Evolutionary conservation across 1,284 basidiomycete species (phyloP).

Genomic region (Ustilago nuda): DNA sequence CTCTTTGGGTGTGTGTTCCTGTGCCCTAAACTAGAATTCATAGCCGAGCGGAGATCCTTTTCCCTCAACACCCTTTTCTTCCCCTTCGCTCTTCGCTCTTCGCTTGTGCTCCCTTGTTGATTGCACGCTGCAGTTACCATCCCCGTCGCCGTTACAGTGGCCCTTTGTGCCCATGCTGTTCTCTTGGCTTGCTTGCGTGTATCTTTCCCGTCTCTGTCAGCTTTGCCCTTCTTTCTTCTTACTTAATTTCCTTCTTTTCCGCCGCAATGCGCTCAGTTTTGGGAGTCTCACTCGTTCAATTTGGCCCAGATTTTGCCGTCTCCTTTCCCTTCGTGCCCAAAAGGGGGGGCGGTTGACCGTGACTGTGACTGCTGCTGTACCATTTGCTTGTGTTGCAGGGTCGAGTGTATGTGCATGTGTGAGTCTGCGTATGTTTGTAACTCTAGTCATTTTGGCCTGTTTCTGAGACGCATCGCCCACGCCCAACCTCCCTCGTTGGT

Average conservation of each 20-base stretch:
- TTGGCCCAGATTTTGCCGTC: background rate
- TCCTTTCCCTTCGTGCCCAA: background rate
- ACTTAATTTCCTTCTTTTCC: slow-evolving; percentile 1
- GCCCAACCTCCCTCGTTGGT: background rate
- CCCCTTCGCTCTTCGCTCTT: background rate
- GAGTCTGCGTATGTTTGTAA: slow-evolving; percentile 7
- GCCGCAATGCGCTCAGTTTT: background rate
- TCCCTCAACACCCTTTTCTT: slow-evolving; percentile 3
- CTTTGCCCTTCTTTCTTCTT: background rate
- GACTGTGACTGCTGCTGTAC: background rate
- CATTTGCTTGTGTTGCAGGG: slow-evolving; percentile 2
- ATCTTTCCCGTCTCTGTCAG: background rate
- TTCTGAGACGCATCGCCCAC: background rate
- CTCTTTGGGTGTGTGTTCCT: background rate
- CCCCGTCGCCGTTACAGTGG: background rate
- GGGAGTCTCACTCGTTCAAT: background rate
- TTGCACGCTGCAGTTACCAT: background rate
- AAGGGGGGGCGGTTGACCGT: background rate
- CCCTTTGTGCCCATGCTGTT: too few relatives aligned
- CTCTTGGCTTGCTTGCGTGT: too few relatives aligned
- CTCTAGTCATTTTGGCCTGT: background rate
- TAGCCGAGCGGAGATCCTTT: slow-evolving; percentile 38
- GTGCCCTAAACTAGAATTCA: background rate
- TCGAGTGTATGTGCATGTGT: background rate
- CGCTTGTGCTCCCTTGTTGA: background rate